Conservation (phyloP, 1,284 basidiomycete genomes). For the Ceratobasidium papillatum region DNA sequence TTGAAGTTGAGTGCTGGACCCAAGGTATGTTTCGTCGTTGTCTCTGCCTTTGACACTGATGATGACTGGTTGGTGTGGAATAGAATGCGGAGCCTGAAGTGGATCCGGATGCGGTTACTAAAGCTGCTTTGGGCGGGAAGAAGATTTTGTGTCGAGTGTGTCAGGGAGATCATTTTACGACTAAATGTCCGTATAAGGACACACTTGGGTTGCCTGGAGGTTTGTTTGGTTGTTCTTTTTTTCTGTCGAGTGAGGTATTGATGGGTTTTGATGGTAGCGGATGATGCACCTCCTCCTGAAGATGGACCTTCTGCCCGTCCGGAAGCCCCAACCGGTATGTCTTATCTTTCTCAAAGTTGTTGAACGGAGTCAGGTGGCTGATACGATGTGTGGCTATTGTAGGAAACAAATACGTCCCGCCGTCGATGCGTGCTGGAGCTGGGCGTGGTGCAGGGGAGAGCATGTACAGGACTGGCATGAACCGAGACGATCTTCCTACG, state of each 20-base stretch:
- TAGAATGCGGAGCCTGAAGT: conserved; percentile 69
- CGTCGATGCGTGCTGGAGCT: conserved; percentile 80
- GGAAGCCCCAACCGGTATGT: conserved; percentile 33
- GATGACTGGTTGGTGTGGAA: background rate
- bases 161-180: conserved; percentile 97
- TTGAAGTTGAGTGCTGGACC: conserved; percentile 88
- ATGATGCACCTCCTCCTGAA: conserved; percentile 41
- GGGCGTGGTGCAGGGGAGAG: conserved; percentile 79
- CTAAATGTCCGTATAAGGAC: conserved; percentile 98
- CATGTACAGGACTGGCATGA: conserved; percentile 68
- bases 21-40: conserved; percentile 59
- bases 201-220: conserved; percentile 76
- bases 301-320: conserved; percentile 46
- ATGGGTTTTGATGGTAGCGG: background rate
- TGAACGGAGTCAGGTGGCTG: too few relatives aligned
- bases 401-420: conserved; percentile 91
- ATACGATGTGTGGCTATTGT: too few relatives aligned
- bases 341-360: background rate
- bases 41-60: background rate
- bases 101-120: conserved; percentile 75
- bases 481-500: conserved; percentile 92
- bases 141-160: conserved; percentile 94
- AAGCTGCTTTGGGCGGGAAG: conserved; percentile 73
- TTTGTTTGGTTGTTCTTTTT: conserved; percentile 51
- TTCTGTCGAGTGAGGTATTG: background rate